Conservation (phyloP, 2,329 filamentous ascomycete genomes). For the Xylaria sp. region DNA sequence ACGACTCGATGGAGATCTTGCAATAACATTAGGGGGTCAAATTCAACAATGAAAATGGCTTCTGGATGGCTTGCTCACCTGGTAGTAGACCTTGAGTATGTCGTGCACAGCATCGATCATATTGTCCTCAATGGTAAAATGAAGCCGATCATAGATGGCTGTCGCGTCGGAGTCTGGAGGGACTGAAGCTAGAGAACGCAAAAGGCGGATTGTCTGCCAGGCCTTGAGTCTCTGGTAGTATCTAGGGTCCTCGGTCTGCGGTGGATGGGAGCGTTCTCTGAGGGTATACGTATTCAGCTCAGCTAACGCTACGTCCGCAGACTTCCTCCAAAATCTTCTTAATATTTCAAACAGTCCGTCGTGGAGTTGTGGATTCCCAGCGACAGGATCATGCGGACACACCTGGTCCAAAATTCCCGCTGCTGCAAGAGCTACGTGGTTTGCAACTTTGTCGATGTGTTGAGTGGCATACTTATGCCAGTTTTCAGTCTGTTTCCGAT, state of each 20-base stretch:
- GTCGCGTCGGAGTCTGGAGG: conserved; percentile 9
- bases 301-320: conserved; percentile 4
- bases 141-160: conserved; percentile 37
- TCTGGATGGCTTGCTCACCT: conserved; percentile 43
- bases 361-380: conserved; percentile 29
- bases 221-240: conserved; percentile 42
- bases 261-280: conserved; percentile 33
- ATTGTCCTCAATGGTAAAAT: conserved; percentile 44
- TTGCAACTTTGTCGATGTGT: conserved; percentile 44
- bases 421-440: conserved; percentile 29
- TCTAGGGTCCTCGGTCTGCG: conserved; percentile 43
- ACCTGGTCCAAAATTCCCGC: conserved; percentile 8
- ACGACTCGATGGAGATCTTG: conserved; percentile 47
- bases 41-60: neutral
- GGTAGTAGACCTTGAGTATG: conserved; percentile 53
- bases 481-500: conserved; percentile 48
- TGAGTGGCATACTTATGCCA: conserved; percentile 47
- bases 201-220: conserved; percentile 35
- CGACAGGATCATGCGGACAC: neutral
- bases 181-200: conserved; percentile 38
- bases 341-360: conserved; percentile 33
- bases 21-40: neutral
- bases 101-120: conserved; percentile 52
- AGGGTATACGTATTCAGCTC: conserved; percentile 25
- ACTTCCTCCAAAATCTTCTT: conserved; percentile 33